Percentiles rank a stretch among this genome's conserved stretches.
phyloP scores from a whole-genome alignment of 805 yeast species.

The Pichia eremophila region DNA sequence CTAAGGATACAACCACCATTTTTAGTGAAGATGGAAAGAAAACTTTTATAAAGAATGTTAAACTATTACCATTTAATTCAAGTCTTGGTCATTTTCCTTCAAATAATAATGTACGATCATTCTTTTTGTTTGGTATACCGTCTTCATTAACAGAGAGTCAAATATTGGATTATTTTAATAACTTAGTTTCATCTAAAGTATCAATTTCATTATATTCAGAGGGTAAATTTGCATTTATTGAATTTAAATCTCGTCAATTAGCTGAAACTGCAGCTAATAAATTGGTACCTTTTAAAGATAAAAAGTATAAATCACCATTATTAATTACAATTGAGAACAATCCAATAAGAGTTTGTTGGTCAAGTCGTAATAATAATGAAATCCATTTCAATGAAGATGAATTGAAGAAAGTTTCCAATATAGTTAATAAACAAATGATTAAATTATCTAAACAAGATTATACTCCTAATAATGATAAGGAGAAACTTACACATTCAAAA shows the following conservation, averaged over 20 bases:
- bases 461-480: too few relatives aligned
- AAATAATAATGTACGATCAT: slow-evolving; percentile 37
- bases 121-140: slow-evolving; percentile 70
- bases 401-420: slow-evolving; percentile 33
- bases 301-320: slow-evolving; percentile 20
- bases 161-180: slow-evolving; percentile 41
- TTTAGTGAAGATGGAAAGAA: slow-evolving; percentile 28
- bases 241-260: slow-evolving; percentile 36
- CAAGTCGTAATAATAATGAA: slow-evolving; percentile 21
- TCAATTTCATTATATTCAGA: slow-evolving; percentile 33
- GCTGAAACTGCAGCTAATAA: slow-evolving; percentile 41
- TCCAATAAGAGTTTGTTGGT: slow-evolving; percentile 51
- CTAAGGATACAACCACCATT: slow-evolving; percentile 6
- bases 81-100: slow-evolving; percentile 33
- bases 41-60: slow-evolving; percentile 36
- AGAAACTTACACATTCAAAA: background rate
- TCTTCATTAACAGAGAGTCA: slow-evolving; percentile 56
- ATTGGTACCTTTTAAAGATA: background rate
- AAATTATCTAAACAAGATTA: slow-evolving; percentile 29
- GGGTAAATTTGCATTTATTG: slow-evolving; percentile 56
- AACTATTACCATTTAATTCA: slow-evolving; percentile 63
- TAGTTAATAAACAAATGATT: slow-evolving; percentile 41
- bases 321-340: slow-evolving; percentile 26
- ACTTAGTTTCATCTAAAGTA: slow-evolving; percentile 8
- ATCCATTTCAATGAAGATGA: slow-evolving; percentile 23